Conservation (phyloP, 2,329 filamentous ascomycete species). For the Lasiodiplodia theobromae region DNA sequence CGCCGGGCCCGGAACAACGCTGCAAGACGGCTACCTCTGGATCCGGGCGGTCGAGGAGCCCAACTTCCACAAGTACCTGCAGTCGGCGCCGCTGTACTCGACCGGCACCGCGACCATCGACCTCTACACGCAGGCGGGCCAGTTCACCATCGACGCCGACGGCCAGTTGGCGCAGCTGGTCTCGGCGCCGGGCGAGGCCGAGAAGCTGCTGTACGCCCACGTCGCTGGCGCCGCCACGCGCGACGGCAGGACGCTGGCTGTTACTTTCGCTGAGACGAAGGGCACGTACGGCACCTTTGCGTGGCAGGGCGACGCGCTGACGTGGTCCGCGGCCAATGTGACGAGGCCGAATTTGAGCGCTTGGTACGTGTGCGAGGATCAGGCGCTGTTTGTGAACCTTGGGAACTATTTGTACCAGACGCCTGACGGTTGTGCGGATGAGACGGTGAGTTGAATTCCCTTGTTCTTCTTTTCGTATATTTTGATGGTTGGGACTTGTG, state of each 20-base stretch:
- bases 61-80: conserved; percentile 59
- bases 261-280: conserved; percentile 59
- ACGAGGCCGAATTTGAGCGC: conserved; percentile 63
- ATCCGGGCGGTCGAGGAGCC: conserved; percentile 64
- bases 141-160: conserved; percentile 60
- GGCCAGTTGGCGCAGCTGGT: conserved; percentile 65
- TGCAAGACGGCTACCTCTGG: conserved; percentile 63
- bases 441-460: conserved; percentile 49
- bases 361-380: conserved; percentile 64
- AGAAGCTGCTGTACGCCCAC: conserved; percentile 44
- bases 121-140: conserved; percentile 61
- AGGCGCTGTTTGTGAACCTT: conserved; percentile 64
- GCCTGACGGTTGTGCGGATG: conserved; percentile 64
- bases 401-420: conserved; percentile 66
- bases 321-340: conserved; percentile 60
- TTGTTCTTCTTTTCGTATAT: background rate
- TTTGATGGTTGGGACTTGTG: background rate
- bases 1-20: conserved; percentile 52
- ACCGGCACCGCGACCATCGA: conserved; percentile 60
- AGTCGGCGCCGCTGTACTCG: conserved; percentile 45
- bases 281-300: conserved; percentile 64
- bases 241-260: conserved; percentile 51
- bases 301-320: conserved; percentile 65
- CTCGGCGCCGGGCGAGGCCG: conserved; percentile 52
- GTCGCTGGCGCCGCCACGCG: conserved; percentile 40